These are phyloP conservation scores for Vitis cinerea DNA, from an alignment of 164 flowering plant genomes.

Conservation along the genomic window DNA sequence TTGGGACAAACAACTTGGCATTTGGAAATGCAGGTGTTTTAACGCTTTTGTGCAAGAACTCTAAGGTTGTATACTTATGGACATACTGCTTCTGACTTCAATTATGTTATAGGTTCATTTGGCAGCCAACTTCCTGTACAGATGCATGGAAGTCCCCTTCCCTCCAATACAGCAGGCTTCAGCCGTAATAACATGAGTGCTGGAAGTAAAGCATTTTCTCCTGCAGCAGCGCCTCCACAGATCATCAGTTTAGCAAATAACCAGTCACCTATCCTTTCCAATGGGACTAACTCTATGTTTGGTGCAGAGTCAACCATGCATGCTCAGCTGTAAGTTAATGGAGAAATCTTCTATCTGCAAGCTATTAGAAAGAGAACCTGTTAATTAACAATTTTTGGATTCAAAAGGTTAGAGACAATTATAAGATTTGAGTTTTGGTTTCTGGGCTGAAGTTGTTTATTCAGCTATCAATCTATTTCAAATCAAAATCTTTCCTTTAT, in stretches of 20 bases:
- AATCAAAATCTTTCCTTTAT: too few species aligned
- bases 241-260: constrained; percentile 24
- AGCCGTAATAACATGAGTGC: constrained; percentile 12
- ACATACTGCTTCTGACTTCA: background rate
- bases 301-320: constrained; percentile 16
- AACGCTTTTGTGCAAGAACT: background rate
- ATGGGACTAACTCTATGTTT: constrained; percentile 10
- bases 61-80: background rate
- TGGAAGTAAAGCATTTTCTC: constrained; percentile 26
- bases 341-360: background rate
- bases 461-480: too few species aligned
- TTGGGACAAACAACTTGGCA: constrained; percentile 26
- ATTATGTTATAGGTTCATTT: constrained; percentile 17
- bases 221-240: constrained; percentile 18
- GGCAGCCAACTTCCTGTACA: constrained; percentile 27
- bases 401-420: background rate
- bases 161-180: constrained; percentile 21
- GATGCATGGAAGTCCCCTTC: constrained; percentile 27
- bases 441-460: too few species aligned
- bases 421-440: too few species aligned
- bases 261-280: constrained; percentile 15
- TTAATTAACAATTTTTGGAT: background rate
- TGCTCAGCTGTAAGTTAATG: constrained; percentile 34
- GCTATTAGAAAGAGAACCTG: background rate
- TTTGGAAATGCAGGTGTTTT: constrained; percentile 37